Conservation (phyloP, 768 basidiomycete genomes). For the Daedaleopsis nitida region DNA sequence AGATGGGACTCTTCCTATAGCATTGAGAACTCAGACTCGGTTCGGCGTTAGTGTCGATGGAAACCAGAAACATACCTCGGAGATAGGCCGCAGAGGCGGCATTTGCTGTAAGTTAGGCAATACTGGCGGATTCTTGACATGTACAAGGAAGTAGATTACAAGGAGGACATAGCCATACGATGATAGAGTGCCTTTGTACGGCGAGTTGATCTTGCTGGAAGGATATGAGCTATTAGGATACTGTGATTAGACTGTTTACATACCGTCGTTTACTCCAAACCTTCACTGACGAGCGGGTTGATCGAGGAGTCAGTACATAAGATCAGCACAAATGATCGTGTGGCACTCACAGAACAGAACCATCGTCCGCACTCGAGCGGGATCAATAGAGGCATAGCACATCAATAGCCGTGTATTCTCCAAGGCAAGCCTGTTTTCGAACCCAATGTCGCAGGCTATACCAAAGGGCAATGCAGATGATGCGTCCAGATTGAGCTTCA, state of each 20-base stretch:
- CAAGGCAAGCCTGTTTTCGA: conserved; percentile 94
- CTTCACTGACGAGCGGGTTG: conserved; percentile 65
- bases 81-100: conserved; percentile 86
- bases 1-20: conserved; percentile 78
- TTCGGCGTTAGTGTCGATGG: conserved; percentile 12
- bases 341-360: conserved; percentile 89
- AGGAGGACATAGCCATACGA: conserved; percentile 98
- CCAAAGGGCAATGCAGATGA: conserved; percentile 80
- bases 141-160: conserved; percentile 96
- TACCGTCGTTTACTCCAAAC: conserved; percentile 97
- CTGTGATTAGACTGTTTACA: conserved; percentile 16
- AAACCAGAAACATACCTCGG: conserved; percentile 50
- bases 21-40: conserved; percentile 10
- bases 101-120: conserved; percentile 96
- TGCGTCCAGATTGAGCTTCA: conserved; percentile 92
- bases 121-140: conserved; percentile 96
- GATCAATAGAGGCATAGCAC: conserved; percentile 98
- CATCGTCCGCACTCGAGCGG: conserved; percentile 87
- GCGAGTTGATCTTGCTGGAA: conserved; percentile 93
- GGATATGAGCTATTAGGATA: background rate
- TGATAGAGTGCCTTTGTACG: conserved; percentile 94
- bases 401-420: conserved; percentile 96
- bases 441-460: conserved; percentile 98
- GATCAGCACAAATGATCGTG: conserved; percentile 13
- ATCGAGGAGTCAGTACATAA: background rate